A percentile compares a stretch with the other conserved stretches of the same genome.
These are phyloP conservation scores for Gossypium australe DNA, from an alignment of 345 rosid species.

Conservation along the genomic window DNA sequence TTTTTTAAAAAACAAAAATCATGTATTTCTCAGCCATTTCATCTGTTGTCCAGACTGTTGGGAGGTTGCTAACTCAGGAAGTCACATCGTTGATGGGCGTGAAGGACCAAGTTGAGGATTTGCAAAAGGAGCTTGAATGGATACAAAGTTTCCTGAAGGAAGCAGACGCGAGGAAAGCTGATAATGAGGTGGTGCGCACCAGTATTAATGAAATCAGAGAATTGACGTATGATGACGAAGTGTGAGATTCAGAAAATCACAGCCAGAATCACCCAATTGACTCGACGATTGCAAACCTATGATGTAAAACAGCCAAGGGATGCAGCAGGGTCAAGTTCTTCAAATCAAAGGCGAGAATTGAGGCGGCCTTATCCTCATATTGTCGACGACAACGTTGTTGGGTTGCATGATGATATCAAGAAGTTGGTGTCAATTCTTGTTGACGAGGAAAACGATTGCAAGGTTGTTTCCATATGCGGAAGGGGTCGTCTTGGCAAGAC, in stretches of 20 bases:
- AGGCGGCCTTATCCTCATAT: constrained; percentile 29
- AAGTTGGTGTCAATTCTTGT: constrained; percentile 22
- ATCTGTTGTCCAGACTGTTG: background rate
- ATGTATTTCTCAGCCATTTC: background rate
- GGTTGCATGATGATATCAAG: constrained; percentile 17
- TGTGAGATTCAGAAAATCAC: background rate
- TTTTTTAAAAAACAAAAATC: background rate
- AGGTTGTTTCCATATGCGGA: constrained; percentile 29
- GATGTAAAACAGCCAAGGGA: background rate
- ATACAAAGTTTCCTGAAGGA: constrained; percentile 11
- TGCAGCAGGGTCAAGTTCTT: background rate
- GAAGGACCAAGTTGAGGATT: background rate
- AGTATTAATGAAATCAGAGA: constrained; percentile 8
- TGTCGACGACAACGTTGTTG: constrained; percentile 24
- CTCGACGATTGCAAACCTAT: background rate
- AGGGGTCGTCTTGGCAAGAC: constrained; percentile 52
- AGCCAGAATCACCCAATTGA: background rate
- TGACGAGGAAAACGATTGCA: background rate
- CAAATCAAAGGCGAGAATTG: background rate
- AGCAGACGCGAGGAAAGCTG: background rate
- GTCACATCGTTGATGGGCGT: background rate
- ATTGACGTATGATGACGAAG: background rate
- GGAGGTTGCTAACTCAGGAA: background rate
- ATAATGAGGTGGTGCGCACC: background rate
- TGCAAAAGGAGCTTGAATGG: constrained; percentile 9